Conservation (phyloP, 129 eudicot genomes). For the Lactuca sativa region DNA sequence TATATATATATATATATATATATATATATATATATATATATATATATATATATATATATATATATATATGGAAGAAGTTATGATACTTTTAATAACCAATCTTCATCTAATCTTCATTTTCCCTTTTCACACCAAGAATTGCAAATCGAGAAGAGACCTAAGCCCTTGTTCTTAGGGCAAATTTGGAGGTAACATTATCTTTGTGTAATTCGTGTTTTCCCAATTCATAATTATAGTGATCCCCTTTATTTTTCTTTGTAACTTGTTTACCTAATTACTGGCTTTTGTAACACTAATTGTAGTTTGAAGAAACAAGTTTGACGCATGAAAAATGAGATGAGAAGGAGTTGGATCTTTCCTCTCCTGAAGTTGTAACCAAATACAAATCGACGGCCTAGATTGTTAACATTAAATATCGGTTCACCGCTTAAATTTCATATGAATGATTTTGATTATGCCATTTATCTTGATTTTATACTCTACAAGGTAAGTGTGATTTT, state of each 20-base stretch:
- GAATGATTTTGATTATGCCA: background rate
- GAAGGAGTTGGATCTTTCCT: constrained; percentile 86
- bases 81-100: no score
- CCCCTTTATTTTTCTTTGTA: background rate
- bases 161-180: no score
- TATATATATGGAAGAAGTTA: no score
- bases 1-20: no score
- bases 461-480: background rate
- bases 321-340: constrained; percentile 79
- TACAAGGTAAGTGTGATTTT: background rate
- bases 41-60: no score
- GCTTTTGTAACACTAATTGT: constrained; percentile 1
- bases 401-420: constrained; percentile 58
- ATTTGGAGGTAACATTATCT: no score
- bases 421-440: background rate
- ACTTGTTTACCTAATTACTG: background rate
- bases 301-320: constrained; percentile 52
- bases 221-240: constrained; percentile 2
- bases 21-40: no score
- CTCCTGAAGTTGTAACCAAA: constrained; percentile 91
- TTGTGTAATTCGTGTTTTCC: background rate
- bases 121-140: no score
- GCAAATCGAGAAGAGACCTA: no score
- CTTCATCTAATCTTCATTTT: no score
- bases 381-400: constrained; percentile 89